phyloP scores from a whole-genome alignment of 163 green algal species.

The Volvox carteri region DNA sequence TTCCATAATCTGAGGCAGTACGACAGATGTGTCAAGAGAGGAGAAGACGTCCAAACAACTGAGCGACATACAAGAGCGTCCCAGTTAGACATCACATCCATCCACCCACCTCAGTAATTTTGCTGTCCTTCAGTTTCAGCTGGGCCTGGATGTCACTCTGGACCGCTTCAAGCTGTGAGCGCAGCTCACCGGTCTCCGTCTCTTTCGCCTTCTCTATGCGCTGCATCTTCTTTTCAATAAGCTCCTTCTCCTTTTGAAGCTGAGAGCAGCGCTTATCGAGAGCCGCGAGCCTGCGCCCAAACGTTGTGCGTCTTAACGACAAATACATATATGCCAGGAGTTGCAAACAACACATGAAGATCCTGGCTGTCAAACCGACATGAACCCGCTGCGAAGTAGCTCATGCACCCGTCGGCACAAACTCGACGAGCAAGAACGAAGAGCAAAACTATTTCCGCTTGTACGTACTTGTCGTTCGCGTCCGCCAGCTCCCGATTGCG shows the following conservation, averaged over 20 bases:
- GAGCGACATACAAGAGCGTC: no score
- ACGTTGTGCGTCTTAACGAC: neutral
- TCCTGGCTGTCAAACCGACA: neutral
- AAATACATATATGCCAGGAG: neutral
- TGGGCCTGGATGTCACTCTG: constrained; percentile 65
- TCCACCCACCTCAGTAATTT: constrained; percentile 70
- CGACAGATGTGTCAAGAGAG: no score
- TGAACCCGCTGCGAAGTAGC: neutral
- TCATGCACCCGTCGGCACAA: no score
- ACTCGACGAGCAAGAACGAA: no score
- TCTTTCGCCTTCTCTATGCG: constrained; percentile 82
- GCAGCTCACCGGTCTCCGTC: constrained; percentile 70
- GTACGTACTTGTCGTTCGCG: constrained; percentile 57
- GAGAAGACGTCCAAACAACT: no score
- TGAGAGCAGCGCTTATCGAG: constrained; percentile 58
- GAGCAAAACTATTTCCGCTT: no score
- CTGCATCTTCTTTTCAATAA: constrained; percentile 87
- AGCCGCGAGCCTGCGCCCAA: constrained; percentile 9
- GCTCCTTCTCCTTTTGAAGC: constrained; percentile 77
- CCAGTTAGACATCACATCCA: no score
- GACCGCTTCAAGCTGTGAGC: constrained; percentile 68
- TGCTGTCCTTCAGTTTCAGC: constrained; percentile 69
- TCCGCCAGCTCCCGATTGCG: constrained; percentile 78
- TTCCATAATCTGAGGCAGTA: constrained; percentile 77
- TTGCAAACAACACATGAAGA: no score